Evolutionary conservation across 2,329 filamentous ascomycete species (phyloP).

Genomic region (Nemania abortiva): DNA sequence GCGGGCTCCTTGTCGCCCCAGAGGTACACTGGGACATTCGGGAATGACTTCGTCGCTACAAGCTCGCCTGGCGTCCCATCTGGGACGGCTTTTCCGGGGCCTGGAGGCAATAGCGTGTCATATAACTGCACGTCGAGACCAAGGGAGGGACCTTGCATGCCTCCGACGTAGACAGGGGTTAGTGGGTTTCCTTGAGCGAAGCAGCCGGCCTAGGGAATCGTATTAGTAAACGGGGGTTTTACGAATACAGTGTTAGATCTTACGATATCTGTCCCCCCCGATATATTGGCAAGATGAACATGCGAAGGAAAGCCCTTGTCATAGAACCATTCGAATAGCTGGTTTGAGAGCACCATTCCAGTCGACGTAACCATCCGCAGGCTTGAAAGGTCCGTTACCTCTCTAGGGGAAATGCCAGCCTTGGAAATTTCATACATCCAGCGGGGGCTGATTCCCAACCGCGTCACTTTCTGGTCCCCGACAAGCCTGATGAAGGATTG

Average conservation of each 20-base stretch:
- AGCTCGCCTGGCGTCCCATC: slow-evolving; percentile 79
- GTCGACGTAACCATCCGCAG: slow-evolving; percentile 76
- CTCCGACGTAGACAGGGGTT: slow-evolving; percentile 72
- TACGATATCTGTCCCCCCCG: slow-evolving; percentile 82
- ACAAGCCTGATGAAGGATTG: slow-evolving; percentile 72
- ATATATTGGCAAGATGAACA: slow-evolving; percentile 79
- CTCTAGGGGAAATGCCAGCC: slow-evolving; percentile 69
- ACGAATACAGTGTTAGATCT: slow-evolving; percentile 43
- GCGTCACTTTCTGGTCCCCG: slow-evolving; percentile 74
- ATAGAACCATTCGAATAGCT: slow-evolving; percentile 83
- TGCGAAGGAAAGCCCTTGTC: slow-evolving; percentile 75
- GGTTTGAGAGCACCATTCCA: slow-evolving; percentile 83
- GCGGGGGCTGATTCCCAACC: slow-evolving; percentile 79
- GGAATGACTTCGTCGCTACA: slow-evolving; percentile 77
- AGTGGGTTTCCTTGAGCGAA: slow-evolving; percentile 76
- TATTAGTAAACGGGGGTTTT: slow-evolving; percentile 29
- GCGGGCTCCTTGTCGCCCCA: slow-evolving; percentile 64
- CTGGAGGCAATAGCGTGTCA: slow-evolving; percentile 69
- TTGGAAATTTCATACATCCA: slow-evolving; percentile 81
- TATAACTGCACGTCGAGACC: slow-evolving; percentile 68
- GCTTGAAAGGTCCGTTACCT: slow-evolving; percentile 71
- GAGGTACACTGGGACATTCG: slow-evolving; percentile 78
- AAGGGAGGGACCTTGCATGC: slow-evolving; percentile 63
- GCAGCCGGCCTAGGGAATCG: slow-evolving; percentile 63
- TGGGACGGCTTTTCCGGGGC: slow-evolving; percentile 58